Base-by-base conservation (phyloP, 164 flowering plant species). In the Annona cherimola region DNA sequence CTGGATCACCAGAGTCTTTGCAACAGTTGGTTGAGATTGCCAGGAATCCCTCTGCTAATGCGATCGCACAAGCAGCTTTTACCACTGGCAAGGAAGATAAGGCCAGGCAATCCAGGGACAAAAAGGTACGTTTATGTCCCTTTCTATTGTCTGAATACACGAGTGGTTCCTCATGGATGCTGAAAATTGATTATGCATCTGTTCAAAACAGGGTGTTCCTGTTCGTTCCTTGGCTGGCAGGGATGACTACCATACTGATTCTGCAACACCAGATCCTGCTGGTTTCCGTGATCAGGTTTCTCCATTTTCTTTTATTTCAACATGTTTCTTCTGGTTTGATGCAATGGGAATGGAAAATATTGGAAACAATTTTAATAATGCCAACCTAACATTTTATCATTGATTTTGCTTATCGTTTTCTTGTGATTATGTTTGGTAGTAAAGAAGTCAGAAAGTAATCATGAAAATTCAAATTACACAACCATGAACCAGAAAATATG, bases 1-100 rank as follows among this genome's bases (percentile, higher is more conserved):
- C 99, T 74, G 99, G 93, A 61, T 87, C 91, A 63, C 87, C 94
- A 4, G 98, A 96, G 80, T 86, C 97, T 26, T 79, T 93, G 40
- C 95, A 86, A 67, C 94, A 89, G 74, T 81, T 93, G 71, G 83
- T 93, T 83, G 99, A 93, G 81, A 81, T 84, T 79, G 84, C 91
- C 20, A 86, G 81, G 80, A 93, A 90, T 80, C 92, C 97, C 55
- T 69, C 77, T 79, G 82, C 91, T 41, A 82, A 72, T 83, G 73
- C 75, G 0, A 76, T 79, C 66, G 63, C 75, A 69, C 68, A 84
- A 11, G 66, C 86, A 60, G 65, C 79, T 74, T 69, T 77, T 74
- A 57, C 78, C 66, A 69, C 74, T 71, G 84, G 84, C 77, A 90
- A 89, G 79, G 95, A 90, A 6, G 97, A 93, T 70, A 88, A 80